These are phyloP conservation scores for Torulaspora globosa DNA, from an alignment of 1,139 yeast species.

Conservation along the genomic window DNA sequence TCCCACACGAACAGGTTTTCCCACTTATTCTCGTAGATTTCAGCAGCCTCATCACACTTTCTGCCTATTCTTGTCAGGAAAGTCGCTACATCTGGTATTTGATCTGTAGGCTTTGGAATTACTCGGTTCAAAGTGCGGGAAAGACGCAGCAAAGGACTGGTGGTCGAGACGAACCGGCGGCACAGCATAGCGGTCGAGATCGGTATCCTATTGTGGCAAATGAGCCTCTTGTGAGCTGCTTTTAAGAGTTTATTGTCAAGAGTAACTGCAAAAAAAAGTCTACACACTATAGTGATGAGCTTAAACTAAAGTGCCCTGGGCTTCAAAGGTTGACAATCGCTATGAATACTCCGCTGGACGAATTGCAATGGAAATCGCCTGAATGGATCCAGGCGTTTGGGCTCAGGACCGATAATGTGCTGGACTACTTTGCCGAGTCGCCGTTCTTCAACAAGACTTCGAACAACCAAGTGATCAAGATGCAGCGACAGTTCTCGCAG, in stretches of 20 bases:
- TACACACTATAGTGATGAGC: not conserved
- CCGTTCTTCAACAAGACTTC: slow-evolving; percentile 95
- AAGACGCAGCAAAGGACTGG: slow-evolving; percentile 12
- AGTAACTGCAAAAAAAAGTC: not conserved
- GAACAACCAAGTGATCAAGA: slow-evolving; percentile 87
- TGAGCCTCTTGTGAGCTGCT: not conserved
- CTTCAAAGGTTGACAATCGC: not conserved
- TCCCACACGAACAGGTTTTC: slow-evolving; percentile 56
- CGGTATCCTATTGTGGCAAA: not conserved
- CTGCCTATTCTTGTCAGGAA: slow-evolving; percentile 78
- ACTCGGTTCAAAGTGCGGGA: slow-evolving; percentile 14
- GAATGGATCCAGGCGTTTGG: slow-evolving; percentile 94
- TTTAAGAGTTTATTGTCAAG: not conserved
- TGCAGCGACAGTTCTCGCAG: slow-evolving; percentile 77
- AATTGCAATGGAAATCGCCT: slow-evolving; percentile 94
- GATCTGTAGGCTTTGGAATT: slow-evolving; percentile 46
- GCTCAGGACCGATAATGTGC: slow-evolving; percentile 78
- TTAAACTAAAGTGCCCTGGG: not conserved
- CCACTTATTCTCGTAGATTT: slow-evolving; percentile 71
- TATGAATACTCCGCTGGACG: slow-evolving; percentile 54
- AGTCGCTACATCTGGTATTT: slow-evolving; percentile 67
- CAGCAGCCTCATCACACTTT: slow-evolving; percentile 60
- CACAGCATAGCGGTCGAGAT: slow-evolving; percentile 15
- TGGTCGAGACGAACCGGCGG: slow-evolving; percentile 19
- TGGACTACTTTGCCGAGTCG: slow-evolving; percentile 87